phyloP scores from a whole-genome alignment of 1,284 basidiomycete genomes.

The Cryptococcus jaspeensis region DNA sequence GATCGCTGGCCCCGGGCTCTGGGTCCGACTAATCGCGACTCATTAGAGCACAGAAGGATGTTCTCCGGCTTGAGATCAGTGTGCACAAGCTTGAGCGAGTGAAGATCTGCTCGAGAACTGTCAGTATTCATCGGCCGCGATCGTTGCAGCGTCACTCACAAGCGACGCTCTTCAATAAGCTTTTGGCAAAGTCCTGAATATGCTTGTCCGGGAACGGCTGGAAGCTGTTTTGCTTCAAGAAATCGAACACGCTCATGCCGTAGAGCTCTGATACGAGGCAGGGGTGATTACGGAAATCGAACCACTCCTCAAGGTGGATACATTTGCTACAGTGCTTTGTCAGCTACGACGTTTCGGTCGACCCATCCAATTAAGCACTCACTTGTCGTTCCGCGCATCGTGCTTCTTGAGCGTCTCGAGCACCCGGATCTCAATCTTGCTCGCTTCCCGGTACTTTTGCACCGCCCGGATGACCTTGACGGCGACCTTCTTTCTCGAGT shows the following conservation, averaged over 20 bases:
- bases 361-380: constrained; percentile 48
- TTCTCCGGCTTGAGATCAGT: constrained; percentile 99
- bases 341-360: not conserved
- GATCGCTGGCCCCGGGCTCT: constrained; percentile 28
- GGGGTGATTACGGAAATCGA: constrained; percentile 97
- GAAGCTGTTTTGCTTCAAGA: constrained; percentile 97
- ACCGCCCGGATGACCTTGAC: constrained; percentile 99
- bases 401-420: constrained; percentile 86
- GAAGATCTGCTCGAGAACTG: constrained; percentile 68
- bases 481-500: constrained; percentile 72
- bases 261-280: constrained; percentile 96
- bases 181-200: constrained; percentile 92
- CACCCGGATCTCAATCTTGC: constrained; percentile 96
- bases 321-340: constrained; percentile 72
- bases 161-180: constrained; percentile 87
- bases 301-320: constrained; percentile 91
- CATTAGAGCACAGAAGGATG: constrained; percentile 88
- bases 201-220: constrained; percentile 93
- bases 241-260: constrained; percentile 98
- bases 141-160: constrained; percentile 61
- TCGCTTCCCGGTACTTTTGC: constrained; percentile 96
- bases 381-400: constrained; percentile 88
- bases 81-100: constrained; percentile 87
- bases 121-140: constrained; percentile 3
- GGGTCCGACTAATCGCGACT: constrained; percentile 54